Conservation (phyloP, 2,329 filamentous ascomycete species). For the Colletotrichum siamense region DNA sequence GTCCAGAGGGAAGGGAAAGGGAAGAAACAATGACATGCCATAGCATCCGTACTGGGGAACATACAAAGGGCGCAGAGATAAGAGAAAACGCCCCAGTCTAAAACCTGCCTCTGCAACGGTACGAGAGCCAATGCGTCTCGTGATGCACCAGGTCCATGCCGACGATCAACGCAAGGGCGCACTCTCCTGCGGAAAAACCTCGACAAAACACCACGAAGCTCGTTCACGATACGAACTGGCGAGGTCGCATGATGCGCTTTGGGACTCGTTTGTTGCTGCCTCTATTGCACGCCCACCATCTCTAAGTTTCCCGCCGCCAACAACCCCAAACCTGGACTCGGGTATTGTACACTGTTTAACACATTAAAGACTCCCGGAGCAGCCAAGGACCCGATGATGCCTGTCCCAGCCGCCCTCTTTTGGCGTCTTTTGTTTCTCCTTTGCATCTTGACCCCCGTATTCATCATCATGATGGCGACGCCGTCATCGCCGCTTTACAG, state of each 20-base stretch:
- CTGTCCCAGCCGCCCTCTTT: neutral
- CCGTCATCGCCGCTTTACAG: slow-evolving; percentile 53
- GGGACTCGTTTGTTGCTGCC: neutral
- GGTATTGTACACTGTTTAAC: slow-evolving; percentile 22
- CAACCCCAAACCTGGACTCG: slow-evolving; percentile 21
- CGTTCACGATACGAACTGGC: neutral
- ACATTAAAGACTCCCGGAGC: slow-evolving; percentile 6
- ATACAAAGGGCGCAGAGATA: neutral
- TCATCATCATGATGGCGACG: neutral
- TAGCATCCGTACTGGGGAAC: neutral
- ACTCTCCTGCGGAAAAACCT: neutral
- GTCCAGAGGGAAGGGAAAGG: neutral
- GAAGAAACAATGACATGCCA: neutral
- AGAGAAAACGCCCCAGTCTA: neutral
- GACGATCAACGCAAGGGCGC: neutral
- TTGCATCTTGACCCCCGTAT: neutral
- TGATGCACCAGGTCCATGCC: neutral
- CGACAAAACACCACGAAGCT: neutral
- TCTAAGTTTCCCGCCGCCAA: slow-evolving; percentile 11
- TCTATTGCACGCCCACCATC: neutral
- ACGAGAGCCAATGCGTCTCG: neutral
- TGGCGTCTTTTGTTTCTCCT: neutral
- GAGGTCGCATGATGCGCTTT: neutral
- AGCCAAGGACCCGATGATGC: neutral
- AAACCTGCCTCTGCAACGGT: neutral